Evolutionary conservation across 139 green algal species (phyloP), one percentile per base, ranked within the genome.

Genomic region (Chlorella sorokiniana): DNA sequence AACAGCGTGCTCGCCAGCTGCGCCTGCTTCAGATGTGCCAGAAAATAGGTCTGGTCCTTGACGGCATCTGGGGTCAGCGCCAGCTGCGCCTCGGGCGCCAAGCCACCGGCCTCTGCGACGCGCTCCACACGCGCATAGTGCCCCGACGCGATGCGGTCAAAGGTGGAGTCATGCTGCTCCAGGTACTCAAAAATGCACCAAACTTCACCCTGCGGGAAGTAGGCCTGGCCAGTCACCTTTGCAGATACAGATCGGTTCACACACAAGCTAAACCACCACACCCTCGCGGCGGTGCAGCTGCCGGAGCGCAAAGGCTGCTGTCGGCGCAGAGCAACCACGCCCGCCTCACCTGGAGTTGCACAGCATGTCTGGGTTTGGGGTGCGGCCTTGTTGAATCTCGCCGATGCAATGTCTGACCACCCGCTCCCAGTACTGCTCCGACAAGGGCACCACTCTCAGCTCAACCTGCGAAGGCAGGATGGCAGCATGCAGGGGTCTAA

Each of bases 321-420:
- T 16, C 14, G 48, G 11, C 10, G 56, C 56, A 33, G 16, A 33
- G 56, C 56, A 56, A n/a, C n/a, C 63, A 29, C 48, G 9, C 48
- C 33, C 1, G 7, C 16, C 82, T 6, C 68, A 87, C 86, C 90
- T 80, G 3, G 90, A 95, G 91, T 99, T 99, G 92, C 97, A 99
- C 6, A 98, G 87, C 40, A 99, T 90, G 87, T 99, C 97, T 1
- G 97, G 97, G 87, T 99, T 99, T 48, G 97, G 97, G 8, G 97
- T 99, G 61, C 93, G 89, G 4, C 97, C 97, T 5, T 81, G 85
- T 27, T 89, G 85, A 56, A 99, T 96, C 81, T 98, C 92, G 0
- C 37, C 51, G 37, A 99, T 90, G 82, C 88, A 94, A 80, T 96
- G 85, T 10, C 85, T 78, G 73, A 99, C 96, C 59, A 99, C 96